phyloP scores from a whole-genome alignment of 371 early-diverging fungal species.

The Mucor circinelloides region DNA sequence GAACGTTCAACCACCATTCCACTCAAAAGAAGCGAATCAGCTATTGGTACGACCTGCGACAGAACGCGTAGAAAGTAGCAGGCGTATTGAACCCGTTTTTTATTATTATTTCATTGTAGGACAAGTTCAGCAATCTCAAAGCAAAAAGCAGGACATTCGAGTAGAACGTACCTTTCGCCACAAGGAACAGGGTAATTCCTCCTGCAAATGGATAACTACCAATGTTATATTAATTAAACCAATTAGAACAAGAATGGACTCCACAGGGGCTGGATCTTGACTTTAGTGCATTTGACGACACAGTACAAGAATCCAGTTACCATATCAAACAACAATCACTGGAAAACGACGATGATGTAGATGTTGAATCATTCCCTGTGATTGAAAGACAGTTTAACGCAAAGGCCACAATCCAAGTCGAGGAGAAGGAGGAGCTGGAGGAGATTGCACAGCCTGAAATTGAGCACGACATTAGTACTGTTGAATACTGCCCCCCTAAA shows the following conservation, averaged over 20 bases:
- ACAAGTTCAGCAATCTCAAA: neutral
- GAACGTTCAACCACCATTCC: neutral
- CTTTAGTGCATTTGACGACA: slow-evolving; percentile 4
- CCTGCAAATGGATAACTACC: neutral
- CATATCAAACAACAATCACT: neutral
- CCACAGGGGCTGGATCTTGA: slow-evolving; percentile 10
- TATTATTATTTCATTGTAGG: neutral
- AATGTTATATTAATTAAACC: neutral
- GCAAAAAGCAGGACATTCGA: neutral
- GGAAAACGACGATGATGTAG: neutral
- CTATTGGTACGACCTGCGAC: neutral
- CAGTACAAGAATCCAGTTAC: neutral
- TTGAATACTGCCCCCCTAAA: slow-evolving; percentile 18
- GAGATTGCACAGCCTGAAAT: neutral
- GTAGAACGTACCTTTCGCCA: slow-evolving; percentile 1
- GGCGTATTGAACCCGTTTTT: neutral
- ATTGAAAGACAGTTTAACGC: neutral
- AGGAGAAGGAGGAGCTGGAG: neutral
- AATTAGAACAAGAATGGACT: slow-evolving; percentile 2
- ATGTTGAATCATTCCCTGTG: neutral
- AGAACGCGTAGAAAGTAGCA: neutral
- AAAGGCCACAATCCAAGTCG: neutral
- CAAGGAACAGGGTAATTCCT: slow-evolving; percentile 7
- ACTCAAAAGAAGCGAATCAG: slow-evolving; percentile 2
- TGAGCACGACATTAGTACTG: slow-evolving; percentile 1